Evolutionary conservation across 2,329 filamentous ascomycete genomes (phyloP).

Genomic region (Fusarium sp.): DNA sequence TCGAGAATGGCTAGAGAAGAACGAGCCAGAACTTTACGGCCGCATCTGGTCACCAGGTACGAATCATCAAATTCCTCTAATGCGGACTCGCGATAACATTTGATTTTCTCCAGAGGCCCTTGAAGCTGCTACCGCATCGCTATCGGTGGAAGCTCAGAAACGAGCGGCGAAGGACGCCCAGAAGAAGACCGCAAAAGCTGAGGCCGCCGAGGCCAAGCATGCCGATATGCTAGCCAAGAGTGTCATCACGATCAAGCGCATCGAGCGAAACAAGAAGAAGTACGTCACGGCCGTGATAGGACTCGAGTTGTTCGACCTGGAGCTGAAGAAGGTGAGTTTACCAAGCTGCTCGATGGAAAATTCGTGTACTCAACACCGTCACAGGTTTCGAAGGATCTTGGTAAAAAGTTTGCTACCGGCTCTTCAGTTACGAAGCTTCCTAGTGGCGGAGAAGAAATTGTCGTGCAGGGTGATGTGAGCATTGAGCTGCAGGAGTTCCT

Average conservation of each 20-base stretch:
- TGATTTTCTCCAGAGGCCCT: slow-evolving; percentile 72
- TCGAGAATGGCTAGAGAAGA: slow-evolving; percentile 90
- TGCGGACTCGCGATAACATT: slow-evolving; percentile 22
- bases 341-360: background rate
- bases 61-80: slow-evolving; percentile 33
- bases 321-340: slow-evolving; percentile 81
- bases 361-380: slow-evolving; percentile 26
- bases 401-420: slow-evolving; percentile 98
- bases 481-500: slow-evolving; percentile 95
- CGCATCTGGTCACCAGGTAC: slow-evolving; percentile 88
- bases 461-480: slow-evolving; percentile 96
- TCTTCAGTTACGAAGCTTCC: slow-evolving; percentile 91
- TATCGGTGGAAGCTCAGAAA: slow-evolving; percentile 93
- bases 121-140: slow-evolving; percentile 84
- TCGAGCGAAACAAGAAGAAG: slow-evolving; percentile 98
- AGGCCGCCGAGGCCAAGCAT: slow-evolving; percentile 85
- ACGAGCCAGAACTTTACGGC: slow-evolving; percentile 79
- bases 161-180: slow-evolving; percentile 95
- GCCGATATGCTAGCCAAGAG: slow-evolving; percentile 85
- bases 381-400: slow-evolving; percentile 88
- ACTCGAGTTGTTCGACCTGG: slow-evolving; percentile 89
- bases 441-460: slow-evolving; percentile 92
- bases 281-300: slow-evolving; percentile 94
- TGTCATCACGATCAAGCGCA: slow-evolving; percentile 91
- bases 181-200: slow-evolving; percentile 96